Evolutionary conservation across 202 grass and related monocot genomes (phyloP), one percentile per base, ranked within the genome.

Genomic region (Bolboschoenoplectus hybrid): DNA sequence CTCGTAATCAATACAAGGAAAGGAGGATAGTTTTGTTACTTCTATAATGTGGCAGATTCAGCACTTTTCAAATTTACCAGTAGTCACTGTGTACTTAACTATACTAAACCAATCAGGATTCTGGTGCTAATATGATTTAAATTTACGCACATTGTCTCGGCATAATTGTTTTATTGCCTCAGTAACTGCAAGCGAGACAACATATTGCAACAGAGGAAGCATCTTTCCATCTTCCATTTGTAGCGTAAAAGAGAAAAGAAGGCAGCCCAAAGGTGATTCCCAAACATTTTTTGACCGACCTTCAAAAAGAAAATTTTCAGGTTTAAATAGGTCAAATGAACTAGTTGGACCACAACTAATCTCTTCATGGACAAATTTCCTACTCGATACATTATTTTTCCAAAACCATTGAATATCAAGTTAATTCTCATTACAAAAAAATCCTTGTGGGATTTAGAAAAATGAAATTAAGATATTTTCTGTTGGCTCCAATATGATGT

Each of bases 201-300:
- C 91, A 87, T 98, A 98, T 60, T 98, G 96, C 89, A 98, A 66
- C 39, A 96, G 91, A 56, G 96, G 96, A 73, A 98, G 84, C 63
- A 94, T 98, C 20, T 53, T 88, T 7, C 69, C 93, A 89, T 96
- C 93, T 43, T 87, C 82, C 90, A 94, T 98, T 84, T 96, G 91
- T 70, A 91, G 88, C 57, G 91, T 92, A 87, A 98, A 98, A 43
- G 96, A 98, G 90, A 98, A 98, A 74, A 98, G 87, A 46, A 98
- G 89, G 67, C 96, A 98, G 5, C 96, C 93, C 46, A 86, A 69
- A 66, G 96, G 96, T 1, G 96, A 98, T 49, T 98, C 96, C 96
- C 93, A 98, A 26, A 92, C 86, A 83, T 98, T 98, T 79, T 94
- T 90, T 0, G 90, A 91, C 17, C 97, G 88, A 5, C 93, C 93